A percentile compares a stretch with the other conserved stretches of the same genome.
Evolutionary conservation across 768 basidiomycete genomes (phyloP).

Genomic region (Suillus decipiens): DNA sequence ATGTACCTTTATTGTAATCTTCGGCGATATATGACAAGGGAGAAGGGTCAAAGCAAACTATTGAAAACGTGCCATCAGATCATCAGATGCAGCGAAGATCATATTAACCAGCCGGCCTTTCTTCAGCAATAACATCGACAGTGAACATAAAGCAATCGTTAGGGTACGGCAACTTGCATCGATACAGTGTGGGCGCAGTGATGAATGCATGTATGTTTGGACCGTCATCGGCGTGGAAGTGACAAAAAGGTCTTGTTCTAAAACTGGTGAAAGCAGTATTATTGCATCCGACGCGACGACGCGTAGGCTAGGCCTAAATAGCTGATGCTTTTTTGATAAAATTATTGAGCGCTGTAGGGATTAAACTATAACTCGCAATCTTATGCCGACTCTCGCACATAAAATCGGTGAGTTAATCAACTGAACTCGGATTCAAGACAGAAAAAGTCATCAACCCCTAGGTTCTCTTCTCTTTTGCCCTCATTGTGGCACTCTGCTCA

Average conservation of each 20-base stretch:
- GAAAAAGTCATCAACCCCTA: slow-evolving; percentile 25
- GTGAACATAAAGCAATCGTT: slow-evolving; percentile 16
- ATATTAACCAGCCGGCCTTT: background rate
- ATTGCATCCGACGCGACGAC: slow-evolving; percentile 9
- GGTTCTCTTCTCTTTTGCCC: slow-evolving; percentile 96
- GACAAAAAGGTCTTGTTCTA: slow-evolving; percentile 25
- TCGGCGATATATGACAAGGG: slow-evolving; percentile 1
- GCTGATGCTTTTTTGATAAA: background rate
- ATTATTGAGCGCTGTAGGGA: background rate
- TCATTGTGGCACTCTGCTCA: slow-evolving; percentile 86
- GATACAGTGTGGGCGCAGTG: slow-evolving; percentile 15
- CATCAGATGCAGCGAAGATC: background rate
- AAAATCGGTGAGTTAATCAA: slow-evolving; percentile 44
- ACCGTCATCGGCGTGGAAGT: background rate
- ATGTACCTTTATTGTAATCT: slow-evolving; percentile 15
- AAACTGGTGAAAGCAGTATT: background rate
- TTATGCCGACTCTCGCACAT: slow-evolving; percentile 39
- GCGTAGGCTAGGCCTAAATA: background rate
- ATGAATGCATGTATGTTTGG: background rate
- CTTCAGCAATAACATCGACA: background rate
- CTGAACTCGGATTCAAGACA: background rate
- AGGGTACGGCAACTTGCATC: slow-evolving; percentile 1
- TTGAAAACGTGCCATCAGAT: background rate
- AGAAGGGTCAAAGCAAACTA: slow-evolving; percentile 1
- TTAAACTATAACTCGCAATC: background rate